A percentile compares a stretch with the other conserved stretches of the same genome.
These are phyloP conservation scores for Aspergillus pseudonomiae DNA, from an alignment of 2,329 filamentous ascomycete genomes.

Conservation along the genomic window DNA sequence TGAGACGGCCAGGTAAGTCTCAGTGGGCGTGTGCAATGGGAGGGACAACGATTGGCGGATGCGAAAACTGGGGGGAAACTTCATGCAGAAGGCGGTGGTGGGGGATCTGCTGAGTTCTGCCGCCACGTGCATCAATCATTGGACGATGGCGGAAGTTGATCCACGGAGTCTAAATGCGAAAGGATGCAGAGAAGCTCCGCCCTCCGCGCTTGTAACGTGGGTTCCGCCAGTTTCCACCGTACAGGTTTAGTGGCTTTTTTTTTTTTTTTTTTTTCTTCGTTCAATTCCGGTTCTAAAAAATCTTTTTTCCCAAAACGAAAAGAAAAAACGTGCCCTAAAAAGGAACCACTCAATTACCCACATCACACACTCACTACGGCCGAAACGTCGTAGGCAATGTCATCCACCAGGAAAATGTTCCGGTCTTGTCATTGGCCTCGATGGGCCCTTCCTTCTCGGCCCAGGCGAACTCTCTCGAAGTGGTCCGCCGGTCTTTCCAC, in stretches of 20 bases:
- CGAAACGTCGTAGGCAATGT: neutral
- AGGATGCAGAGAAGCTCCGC: slow-evolving; percentile 7
- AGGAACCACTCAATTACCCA: neutral
- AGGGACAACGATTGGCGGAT: slow-evolving; percentile 14
- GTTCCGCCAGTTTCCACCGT: slow-evolving; percentile 8
- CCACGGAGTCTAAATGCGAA: neutral
- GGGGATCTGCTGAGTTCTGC: slow-evolving; percentile 29
- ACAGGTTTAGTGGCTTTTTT: neutral
- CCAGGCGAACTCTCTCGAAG: slow-evolving; percentile 3
- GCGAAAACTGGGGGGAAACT: neutral
- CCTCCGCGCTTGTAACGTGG: slow-evolving; percentile 9
- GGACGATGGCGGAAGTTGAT: slow-evolving; percentile 21
- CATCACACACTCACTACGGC: neutral
- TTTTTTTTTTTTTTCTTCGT: neutral
- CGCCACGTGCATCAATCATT: slow-evolving; percentile 37
- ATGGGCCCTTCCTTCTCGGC: slow-evolving; percentile 1
- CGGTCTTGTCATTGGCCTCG: neutral
- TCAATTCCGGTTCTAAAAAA: neutral
- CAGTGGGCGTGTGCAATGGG: neutral
- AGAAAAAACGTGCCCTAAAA: neutral
- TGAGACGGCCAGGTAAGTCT: too few relatives aligned
- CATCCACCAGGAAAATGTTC: slow-evolving; percentile 4
- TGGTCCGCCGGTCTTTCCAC: slow-evolving; percentile 7
- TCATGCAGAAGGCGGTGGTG: slow-evolving; percentile 22
- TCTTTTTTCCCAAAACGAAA: too few relatives aligned